Conservation (phyloP, 768 basidiomycete genomes). For the Hericium rajendrae region DNA sequence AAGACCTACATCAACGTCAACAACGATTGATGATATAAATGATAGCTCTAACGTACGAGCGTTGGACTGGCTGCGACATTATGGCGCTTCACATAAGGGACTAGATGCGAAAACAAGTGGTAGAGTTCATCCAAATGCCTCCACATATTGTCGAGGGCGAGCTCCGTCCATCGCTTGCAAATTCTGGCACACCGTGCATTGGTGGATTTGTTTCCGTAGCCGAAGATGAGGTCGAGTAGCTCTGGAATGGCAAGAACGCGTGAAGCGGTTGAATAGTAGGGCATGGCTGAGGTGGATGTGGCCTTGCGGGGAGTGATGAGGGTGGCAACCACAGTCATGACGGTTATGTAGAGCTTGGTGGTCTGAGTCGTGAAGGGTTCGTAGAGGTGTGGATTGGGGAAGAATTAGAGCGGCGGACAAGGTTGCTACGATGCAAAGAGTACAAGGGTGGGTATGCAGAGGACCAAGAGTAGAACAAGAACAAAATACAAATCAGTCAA, state of each 20-base stretch:
- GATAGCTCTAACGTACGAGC: background rate
- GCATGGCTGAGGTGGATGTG: background rate
- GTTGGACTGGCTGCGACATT: background rate
- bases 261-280: conserved; percentile 11
- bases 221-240: conserved; percentile 9
- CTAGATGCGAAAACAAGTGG: conserved; percentile 4
- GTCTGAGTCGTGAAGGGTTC: too few species aligned
- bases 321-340: too few species aligned
- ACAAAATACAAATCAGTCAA: too few species aligned
- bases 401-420: too few species aligned
- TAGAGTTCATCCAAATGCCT: conserved; percentile 9
- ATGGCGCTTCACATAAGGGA: background rate
- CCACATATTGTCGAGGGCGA: conserved; percentile 11
- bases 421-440: too few species aligned
- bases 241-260: conserved; percentile 12
- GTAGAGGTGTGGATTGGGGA: too few species aligned
- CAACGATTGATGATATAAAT: background rate
- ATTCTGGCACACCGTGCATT: conserved; percentile 9
- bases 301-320: too few species aligned
- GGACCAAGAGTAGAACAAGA: too few species aligned
- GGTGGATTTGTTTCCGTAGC: conserved; percentile 5
- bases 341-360: too few species aligned
- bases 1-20: conserved; percentile 1
- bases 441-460: too few species aligned
- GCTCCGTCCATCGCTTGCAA: conserved; percentile 8